Evolutionary conservation across 495 filamentous ascomycete genomes (phyloP).

Genomic region (Xylaria grammica): DNA sequence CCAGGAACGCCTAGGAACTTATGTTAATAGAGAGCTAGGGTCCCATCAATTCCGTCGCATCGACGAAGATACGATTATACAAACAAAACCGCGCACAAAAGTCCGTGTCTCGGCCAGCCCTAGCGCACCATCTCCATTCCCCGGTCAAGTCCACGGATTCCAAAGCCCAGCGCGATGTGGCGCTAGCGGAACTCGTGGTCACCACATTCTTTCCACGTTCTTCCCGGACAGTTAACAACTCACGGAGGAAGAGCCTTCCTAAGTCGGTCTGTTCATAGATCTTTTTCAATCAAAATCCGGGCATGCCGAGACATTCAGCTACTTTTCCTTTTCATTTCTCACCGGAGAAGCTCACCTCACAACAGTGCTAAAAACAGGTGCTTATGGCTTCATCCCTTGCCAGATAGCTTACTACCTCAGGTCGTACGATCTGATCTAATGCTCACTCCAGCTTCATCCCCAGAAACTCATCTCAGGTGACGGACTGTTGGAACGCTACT

Average conservation of each 20-base stretch:
- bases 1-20: no score
- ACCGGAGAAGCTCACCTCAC: not conserved
- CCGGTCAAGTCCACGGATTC: not conserved
- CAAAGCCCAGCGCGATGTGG: constrained; percentile 2
- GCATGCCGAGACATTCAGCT: constrained; percentile 4
- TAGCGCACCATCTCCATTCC: not conserved
- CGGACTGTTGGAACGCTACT: not conserved
- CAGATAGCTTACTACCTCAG: not conserved
- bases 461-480: not conserved
- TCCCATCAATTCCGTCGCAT: no score
- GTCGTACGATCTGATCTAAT: not conserved
- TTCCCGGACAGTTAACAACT: not conserved
- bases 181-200: not conserved
- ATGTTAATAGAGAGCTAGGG: no score
- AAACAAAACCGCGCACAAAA: not conserved
- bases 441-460: not conserved
- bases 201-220: not conserved
- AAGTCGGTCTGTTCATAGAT: not conserved
- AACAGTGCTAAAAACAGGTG: not conserved
- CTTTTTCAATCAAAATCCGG: not conserved
- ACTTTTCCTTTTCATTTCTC: not conserved
- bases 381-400: not conserved
- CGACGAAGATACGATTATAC: not conserved
- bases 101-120: not conserved
- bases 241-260: not conserved